Evolutionary conservation across 2,329 filamentous ascomycete species (phyloP), one percentile per base, ranked within the genome.

Genomic region (Pseudogymnoascus sp.): DNA sequence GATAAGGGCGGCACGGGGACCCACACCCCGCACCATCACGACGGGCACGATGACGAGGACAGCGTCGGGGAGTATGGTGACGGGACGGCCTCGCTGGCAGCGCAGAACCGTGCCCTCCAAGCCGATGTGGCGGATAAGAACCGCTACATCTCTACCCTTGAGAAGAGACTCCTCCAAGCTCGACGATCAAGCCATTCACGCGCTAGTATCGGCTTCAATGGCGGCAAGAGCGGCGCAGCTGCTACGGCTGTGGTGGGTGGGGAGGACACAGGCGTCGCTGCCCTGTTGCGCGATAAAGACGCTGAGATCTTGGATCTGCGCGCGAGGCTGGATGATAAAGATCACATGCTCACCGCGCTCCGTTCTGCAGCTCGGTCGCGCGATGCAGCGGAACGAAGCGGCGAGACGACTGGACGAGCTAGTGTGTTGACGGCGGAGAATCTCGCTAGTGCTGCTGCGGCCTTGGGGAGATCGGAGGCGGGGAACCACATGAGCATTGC

Each of bases 51-150:
- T 13, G 87, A 84, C 16, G 86, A 92, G 11, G 88, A 91, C 64
- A 88, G 84, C 44, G 72, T 87, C 13, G 93, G 91, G 61, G 91
- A 96, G 71, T 93, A 88, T 72, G 93, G 89, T 16, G 92, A 97
- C 70, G 93, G 93, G 1, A 88, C 84, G 26, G 95, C 95, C 6
- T 91, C 89, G 24, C 77, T 96, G 59, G 79, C 87, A 47, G 85
- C 90, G n/a, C 95, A 97, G 72, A 92, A 97, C 69, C 86, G 87
- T 60, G 90, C 96, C n/a, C 78, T 99, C 59, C 95, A 96, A 74
- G 86, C 92, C n/a, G 95, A 99, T 74, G 82, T 99, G 56, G 85
- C 84, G n/a, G 95, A 99, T 76, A 97, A 96, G 79, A 97, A 95
- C 70, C 89, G 95, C 33, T 99, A 99, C 74, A 97, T 97, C 69